Evolutionary conservation across 805 yeast species (phyloP), one percentile per base, ranked within the genome.

Genomic region (Kazachstania psychrophila): DNA sequence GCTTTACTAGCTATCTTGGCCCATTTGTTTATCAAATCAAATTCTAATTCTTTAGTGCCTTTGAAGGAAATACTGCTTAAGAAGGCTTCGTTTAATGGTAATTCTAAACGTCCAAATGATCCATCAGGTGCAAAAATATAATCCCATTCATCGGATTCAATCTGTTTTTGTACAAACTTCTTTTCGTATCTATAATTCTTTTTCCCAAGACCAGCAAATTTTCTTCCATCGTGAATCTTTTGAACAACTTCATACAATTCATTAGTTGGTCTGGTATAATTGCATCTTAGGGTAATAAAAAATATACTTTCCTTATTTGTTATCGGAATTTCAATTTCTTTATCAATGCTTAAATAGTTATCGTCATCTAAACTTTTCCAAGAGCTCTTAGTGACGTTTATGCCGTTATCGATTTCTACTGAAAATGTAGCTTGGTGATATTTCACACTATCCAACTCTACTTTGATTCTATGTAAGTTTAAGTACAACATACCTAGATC

Each of bases 111-210:
- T 7, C 86, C 95, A 67, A 84, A 87, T 25, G 95, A 84, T 2
- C 97, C 97, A 56, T 86, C 94, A 23, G 69, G 67, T 2, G 96
- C 95, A 44, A 86, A 70, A 38, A 72, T 62, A 23, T 65, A 58
- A 23, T 71, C 72, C 80, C 89, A 73, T 2, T 69, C 61, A 61
- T 82, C 94, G 18, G 46, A 39, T 4, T 60, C 57, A 1, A 70
- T 64, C 23, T 71, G 67, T 42, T 66, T 65, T 2, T 77, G 67
- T 5, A 77, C 71, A 42, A 67, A 72, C 44, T 63, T 73, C 36
- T 59, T 66, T 23, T 65, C 61, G 17, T 56, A 52, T 30, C 43
- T 55, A 41, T 54, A 65, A 38, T 59, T 64, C 15, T 55, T 59
- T 37, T 62, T 63, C 13, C 56, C 55, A 25, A 54, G 44, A 14